These are phyloP conservation scores for Pyronema domesticum DNA, from an alignment of 495 filamentous ascomycete genomes.

Conservation along the genomic window DNA sequence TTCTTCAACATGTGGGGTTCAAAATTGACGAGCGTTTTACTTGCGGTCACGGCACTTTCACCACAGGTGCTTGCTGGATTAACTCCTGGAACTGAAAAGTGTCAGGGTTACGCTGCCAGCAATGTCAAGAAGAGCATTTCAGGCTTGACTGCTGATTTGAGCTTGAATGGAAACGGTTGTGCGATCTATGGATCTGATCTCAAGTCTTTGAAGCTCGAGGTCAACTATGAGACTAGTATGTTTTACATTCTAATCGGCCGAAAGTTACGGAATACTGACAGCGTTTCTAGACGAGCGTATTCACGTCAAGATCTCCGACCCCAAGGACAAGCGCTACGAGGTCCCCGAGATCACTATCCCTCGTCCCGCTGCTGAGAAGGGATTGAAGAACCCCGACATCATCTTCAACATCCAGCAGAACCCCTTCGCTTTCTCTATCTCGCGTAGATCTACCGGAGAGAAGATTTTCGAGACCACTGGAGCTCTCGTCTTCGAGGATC, in stretches of 20 bases:
- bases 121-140: slow-evolving; percentile 38
- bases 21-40: not conserved
- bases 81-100: slow-evolving; percentile 24
- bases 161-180: slow-evolving; percentile 47
- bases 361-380: slow-evolving; percentile 32
- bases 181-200: slow-evolving; percentile 59
- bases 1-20: not conserved
- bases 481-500: slow-evolving; percentile 59
- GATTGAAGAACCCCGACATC: slow-evolving; percentile 32
- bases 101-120: slow-evolving; percentile 55
- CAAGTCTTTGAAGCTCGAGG: slow-evolving; percentile 43
- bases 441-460: slow-evolving; percentile 41
- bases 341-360: slow-evolving; percentile 55
- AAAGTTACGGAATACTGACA: not conserved
- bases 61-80: not conserved
- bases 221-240: slow-evolving; percentile 60
- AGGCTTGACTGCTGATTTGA: slow-evolving; percentile 46
- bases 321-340: slow-evolving; percentile 57
- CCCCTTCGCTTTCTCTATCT: slow-evolving; percentile 65
- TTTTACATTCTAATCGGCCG: slow-evolving; percentile 4
- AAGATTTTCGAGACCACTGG: slow-evolving; percentile 66
- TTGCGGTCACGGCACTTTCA: not conserved
- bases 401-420: slow-evolving; percentile 46
- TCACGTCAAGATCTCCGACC: slow-evolving; percentile 68
- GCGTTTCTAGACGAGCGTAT: slow-evolving; percentile 44